phyloP scores from a whole-genome alignment of 2,329 filamentous ascomycete species.

The Neoscytalidium dimidiatum region DNA sequence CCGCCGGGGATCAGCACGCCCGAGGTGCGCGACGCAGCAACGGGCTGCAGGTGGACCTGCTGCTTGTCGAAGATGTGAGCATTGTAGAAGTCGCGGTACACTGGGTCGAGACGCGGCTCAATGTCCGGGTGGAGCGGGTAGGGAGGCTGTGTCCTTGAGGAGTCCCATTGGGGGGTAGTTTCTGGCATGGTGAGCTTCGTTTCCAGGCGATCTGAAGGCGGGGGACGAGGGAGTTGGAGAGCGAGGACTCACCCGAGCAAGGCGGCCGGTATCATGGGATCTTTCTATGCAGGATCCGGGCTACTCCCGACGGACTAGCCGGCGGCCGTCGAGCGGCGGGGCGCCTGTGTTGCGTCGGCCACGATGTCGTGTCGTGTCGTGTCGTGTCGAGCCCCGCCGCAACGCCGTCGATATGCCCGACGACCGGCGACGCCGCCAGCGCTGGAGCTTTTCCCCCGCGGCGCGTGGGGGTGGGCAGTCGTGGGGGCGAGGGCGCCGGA shows the following conservation, averaged over 20 bases:
- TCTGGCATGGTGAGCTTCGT: not conserved
- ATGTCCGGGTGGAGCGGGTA: slow-evolving; percentile 23
- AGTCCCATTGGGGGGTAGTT: not conserved
- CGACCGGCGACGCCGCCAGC: not conserved
- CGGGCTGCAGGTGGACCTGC: slow-evolving; percentile 30
- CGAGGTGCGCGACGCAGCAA: slow-evolving; percentile 30
- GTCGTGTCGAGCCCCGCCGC: not conserved
- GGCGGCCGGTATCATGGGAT: not conserved
- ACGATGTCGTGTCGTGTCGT: not conserved
- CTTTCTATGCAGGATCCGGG: not conserved
- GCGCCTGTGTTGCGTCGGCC: not conserved
- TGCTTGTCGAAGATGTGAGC: slow-evolving; percentile 27
- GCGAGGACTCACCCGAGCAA: not conserved
- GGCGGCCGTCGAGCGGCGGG: not conserved
- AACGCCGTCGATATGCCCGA: not conserved
- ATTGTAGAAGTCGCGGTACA: slow-evolving; percentile 44
- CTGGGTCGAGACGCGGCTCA: slow-evolving; percentile 37
- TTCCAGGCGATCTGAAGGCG: no score
- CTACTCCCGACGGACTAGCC: not conserved
- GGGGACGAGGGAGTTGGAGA: not conserved
- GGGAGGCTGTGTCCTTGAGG: not conserved
- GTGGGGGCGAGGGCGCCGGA: slow-evolving; percentile 31
- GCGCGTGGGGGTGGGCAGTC: slow-evolving; percentile 24
- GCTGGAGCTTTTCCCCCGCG: not conserved
- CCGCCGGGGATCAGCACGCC: slow-evolving; percentile 28